Conservation (phyloP, 352 stramenopile genomes). For the Pythium pyrilobum region DNA sequence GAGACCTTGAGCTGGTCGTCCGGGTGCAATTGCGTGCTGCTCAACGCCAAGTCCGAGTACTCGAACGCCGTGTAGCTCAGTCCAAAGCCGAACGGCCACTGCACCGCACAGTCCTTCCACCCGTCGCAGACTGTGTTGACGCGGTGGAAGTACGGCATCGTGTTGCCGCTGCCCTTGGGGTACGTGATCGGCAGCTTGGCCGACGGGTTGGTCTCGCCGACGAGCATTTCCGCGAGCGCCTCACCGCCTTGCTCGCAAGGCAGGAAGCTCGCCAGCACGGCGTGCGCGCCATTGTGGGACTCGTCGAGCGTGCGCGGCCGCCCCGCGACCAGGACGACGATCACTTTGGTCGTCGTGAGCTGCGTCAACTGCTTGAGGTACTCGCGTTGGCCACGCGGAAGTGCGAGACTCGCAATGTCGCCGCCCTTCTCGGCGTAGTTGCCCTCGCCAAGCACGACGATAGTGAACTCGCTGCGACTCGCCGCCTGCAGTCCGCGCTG, state of each 20-base stretch:
- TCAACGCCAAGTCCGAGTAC: slow-evolving; percentile 51
- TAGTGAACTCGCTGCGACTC: slow-evolving; percentile 53
- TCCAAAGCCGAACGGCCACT: slow-evolving; percentile 65
- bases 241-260: slow-evolving; percentile 77
- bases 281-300: slow-evolving; percentile 36
- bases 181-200: slow-evolving; percentile 80
- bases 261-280: slow-evolving; percentile 65
- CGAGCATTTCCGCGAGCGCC: slow-evolving; percentile 60
- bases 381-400: slow-evolving; percentile 48
- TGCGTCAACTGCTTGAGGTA: slow-evolving; percentile 57
- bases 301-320: slow-evolving; percentile 51
- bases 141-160: slow-evolving; percentile 65
- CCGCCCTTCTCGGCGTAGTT: slow-evolving; percentile 83
- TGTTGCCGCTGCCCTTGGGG: slow-evolving; percentile 32
- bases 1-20: slow-evolving; percentile 30
- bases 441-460: slow-evolving; percentile 66
- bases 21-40: slow-evolving; percentile 22
- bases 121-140: slow-evolving; percentile 53
- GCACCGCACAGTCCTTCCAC: slow-evolving; percentile 43
- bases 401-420: slow-evolving; percentile 51
- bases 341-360: slow-evolving; percentile 56
- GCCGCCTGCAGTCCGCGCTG: slow-evolving; percentile 36
- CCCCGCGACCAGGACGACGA: slow-evolving; percentile 64
- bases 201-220: slow-evolving; percentile 65
- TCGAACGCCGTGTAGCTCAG: slow-evolving; percentile 63